phyloP scores from a whole-genome alignment of 176 grass and related monocot species.

The Hyparrhenia diplandra region DNA sequence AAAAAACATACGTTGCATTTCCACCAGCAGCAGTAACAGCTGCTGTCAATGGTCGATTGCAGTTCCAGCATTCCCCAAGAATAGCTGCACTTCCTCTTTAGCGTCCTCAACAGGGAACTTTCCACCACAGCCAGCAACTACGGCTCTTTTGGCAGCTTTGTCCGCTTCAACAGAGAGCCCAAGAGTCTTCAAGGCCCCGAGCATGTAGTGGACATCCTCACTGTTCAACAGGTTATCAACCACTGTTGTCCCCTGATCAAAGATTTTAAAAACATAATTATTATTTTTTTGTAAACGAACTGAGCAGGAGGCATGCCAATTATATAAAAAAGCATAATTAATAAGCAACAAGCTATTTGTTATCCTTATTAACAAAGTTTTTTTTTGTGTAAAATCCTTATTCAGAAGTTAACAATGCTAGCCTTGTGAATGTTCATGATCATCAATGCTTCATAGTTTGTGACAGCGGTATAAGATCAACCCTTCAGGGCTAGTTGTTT shows the following conservation, averaged over 20 bases:
- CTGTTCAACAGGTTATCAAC: constrained; percentile 94
- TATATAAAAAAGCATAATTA: neutral
- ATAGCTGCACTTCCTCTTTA: constrained; percentile 79
- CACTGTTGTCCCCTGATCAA: constrained; percentile 75
- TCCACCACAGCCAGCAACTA: constrained; percentile 69
- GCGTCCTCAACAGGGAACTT: constrained; percentile 59
- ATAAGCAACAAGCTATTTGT: neutral
- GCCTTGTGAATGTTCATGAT: neutral
- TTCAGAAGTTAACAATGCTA: neutral
- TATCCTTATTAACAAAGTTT: neutral
- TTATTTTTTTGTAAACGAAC: too few relatives aligned
- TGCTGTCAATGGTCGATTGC: constrained; percentile 91
- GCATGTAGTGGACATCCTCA: constrained; percentile 99
- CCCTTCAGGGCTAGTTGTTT: neutral
- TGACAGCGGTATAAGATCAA: neutral
- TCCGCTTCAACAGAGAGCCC: constrained; percentile 84
- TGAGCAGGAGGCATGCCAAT: too few relatives aligned
- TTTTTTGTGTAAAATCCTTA: neutral
- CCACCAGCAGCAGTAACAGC: constrained; percentile 92
- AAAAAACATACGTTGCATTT: constrained; percentile 67
- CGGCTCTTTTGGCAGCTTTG: constrained; percentile 71
- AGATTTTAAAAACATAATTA: neutral
- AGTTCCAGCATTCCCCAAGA: constrained; percentile 95
- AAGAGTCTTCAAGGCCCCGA: constrained; percentile 82
- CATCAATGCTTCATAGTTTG: neutral